Evolutionary conservation across 305 asterid genomes (phyloP), one percentile per base, ranked within the genome.

Genomic region (Rubia balearica): DNA sequence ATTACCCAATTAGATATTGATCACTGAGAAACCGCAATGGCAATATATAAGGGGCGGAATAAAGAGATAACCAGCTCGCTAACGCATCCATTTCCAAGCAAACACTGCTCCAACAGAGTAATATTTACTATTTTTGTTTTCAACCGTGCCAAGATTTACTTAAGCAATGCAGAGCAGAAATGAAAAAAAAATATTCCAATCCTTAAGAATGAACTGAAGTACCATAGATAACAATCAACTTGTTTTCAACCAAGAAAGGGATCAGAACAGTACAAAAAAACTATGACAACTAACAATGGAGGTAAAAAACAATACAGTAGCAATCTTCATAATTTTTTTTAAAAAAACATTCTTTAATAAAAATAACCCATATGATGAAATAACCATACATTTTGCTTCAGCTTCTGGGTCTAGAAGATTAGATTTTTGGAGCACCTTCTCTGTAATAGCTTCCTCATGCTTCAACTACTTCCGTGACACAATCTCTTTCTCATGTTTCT

Each of bases 351-450:
- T 27, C 2, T 27, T 27, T 27, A 27, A 27, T 8, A 2, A 61
- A 7, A 74, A 16, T 27, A 49, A 6, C 57, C 36, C 46, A 17
- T 10, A 7, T 0, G 1, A 14, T 6, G 56, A 13, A 17, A 57
- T 57, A 6, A 64, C 42, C 14, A 33, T 62, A 88, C 96, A 89
- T 80, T 90, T 92, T 30, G 85, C 96, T 74, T 80, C 96, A 12
- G 91, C 90, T 77, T 81, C 88, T 75, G 81, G 79, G 81, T 77
- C 87, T 85, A 90, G 85, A 53, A 74, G 71, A 78, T 83, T 80
- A 8, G 96, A 80, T 75, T 91, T 92, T 72, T 85, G 81, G 76
- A 84, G 94, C 74, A 94, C 86, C 75, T 81, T 81, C 64, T 84
- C 91, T 95, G 86, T 84, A 46, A 83, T 30, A 40, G 74, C 71